Evolutionary conservation across 2,329 filamentous ascomycete genomes (phyloP).

Genomic region (Alternaria viburni): DNA sequence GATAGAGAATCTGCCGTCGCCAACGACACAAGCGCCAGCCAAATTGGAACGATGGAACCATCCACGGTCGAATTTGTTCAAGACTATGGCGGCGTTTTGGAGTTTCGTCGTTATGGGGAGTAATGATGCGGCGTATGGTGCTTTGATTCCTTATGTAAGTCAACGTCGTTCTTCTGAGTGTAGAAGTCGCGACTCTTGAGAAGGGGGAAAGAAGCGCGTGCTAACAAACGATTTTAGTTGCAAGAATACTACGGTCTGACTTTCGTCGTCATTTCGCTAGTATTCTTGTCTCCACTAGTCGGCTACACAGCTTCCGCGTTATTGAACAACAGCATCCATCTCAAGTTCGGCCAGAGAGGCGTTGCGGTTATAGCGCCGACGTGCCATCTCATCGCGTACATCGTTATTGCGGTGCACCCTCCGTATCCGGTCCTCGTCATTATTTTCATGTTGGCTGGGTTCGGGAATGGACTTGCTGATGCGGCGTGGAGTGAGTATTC

Average conservation of each 20-base stretch:
- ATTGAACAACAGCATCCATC: slow-evolving; percentile 69
- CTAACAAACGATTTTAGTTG: slow-evolving; percentile 50
- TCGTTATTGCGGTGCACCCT: slow-evolving; percentile 70
- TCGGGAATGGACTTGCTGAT: slow-evolving; percentile 74
- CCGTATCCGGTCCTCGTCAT: slow-evolving; percentile 71
- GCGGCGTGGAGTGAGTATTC: slow-evolving; percentile 55
- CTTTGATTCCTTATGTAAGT: slow-evolving; percentile 58
- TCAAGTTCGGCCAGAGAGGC: slow-evolving; percentile 71
- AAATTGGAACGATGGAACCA: slow-evolving; percentile 67
- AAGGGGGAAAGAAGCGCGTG: neutral
- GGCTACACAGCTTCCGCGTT: slow-evolving; percentile 70
- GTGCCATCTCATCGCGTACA: slow-evolving; percentile 69
- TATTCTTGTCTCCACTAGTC: slow-evolving; percentile 70
- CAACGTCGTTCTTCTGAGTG: neutral
- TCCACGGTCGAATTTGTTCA: slow-evolving; percentile 64
- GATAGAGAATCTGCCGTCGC: slow-evolving; percentile 54
- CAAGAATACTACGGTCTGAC: slow-evolving; percentile 67
- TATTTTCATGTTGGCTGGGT: slow-evolving; percentile 69
- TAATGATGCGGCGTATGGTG: slow-evolving; percentile 70
- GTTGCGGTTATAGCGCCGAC: slow-evolving; percentile 70
- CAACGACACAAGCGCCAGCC: slow-evolving; percentile 50
- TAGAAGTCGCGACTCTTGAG: neutral
- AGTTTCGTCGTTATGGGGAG: slow-evolving; percentile 70
- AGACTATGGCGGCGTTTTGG: slow-evolving; percentile 65
- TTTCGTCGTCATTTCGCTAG: slow-evolving; percentile 68